Evolutionary conservation across 345 rosid genomes (phyloP).

Genomic region (Clausena lansium): DNA sequence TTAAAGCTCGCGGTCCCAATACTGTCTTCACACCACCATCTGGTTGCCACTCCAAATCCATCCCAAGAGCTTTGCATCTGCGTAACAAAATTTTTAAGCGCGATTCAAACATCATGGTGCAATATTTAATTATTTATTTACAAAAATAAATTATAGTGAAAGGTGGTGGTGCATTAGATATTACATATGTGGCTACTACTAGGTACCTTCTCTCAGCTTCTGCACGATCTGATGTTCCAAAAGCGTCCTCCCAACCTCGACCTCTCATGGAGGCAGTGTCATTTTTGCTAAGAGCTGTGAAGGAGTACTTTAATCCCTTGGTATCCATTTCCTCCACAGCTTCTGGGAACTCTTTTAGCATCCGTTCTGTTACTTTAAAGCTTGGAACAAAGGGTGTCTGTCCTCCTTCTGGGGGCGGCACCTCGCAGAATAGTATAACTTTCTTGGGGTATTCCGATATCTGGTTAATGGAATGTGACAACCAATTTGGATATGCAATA

Average conservation of each 20-base stretch:
- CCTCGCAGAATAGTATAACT: constrained; percentile 54
- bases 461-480: constrained; percentile 18
- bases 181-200: no score
- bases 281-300: constrained; percentile 39
- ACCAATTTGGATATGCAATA: no score
- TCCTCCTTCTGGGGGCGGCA: constrained; percentile 66
- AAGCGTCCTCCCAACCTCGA: constrained; percentile 68
- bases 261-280: constrained; percentile 60
- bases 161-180: no score
- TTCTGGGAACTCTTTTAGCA: constrained; percentile 59
- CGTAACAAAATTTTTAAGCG: not conserved
- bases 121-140: no score
- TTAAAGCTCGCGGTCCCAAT: constrained; percentile 39
- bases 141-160: no score
- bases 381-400: constrained; percentile 76
- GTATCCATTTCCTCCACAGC: constrained; percentile 55
- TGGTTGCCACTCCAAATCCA: constrained; percentile 60
- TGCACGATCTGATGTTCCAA: constrained; percentile 41
- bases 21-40: constrained; percentile 42
- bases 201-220: constrained; percentile 53
- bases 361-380: constrained; percentile 53
- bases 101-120: no score
- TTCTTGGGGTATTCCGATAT: constrained; percentile 47
- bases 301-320: constrained; percentile 51
- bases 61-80: constrained; percentile 52